These are phyloP conservation scores for Pyrenochaeta sp. DNA, from an alignment of 2,329 filamentous ascomycete genomes.

Conservation along the genomic window DNA sequence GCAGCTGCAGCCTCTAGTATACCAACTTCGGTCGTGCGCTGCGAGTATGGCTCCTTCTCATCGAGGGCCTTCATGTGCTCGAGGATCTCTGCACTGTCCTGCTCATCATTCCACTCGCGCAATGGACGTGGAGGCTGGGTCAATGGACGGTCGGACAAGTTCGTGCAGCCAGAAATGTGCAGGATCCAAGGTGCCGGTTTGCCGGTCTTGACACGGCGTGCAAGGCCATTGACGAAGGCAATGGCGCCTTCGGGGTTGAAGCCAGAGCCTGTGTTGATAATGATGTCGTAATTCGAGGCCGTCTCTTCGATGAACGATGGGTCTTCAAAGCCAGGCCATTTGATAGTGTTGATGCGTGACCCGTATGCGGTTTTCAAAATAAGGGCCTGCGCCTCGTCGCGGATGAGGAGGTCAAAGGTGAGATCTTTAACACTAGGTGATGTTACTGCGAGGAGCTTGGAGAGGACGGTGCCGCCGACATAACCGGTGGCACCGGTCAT, in stretches of 20 bases:
- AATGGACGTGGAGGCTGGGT: slow-evolving; percentile 8
- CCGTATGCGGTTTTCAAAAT: slow-evolving; percentile 16
- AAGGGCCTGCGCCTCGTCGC: slow-evolving; percentile 10
- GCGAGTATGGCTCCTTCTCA: slow-evolving; percentile 12
- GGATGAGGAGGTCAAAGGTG: slow-evolving; percentile 22
- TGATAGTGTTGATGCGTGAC: slow-evolving; percentile 14
- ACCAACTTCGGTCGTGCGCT: slow-evolving; percentile 22
- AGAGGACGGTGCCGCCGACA: slow-evolving; percentile 25
- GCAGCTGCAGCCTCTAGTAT: slow-evolving; percentile 15
- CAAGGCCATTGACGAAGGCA: slow-evolving; percentile 25
- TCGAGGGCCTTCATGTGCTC: slow-evolving; percentile 18
- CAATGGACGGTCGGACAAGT: slow-evolving; percentile 17
- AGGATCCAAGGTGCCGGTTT: slow-evolving; percentile 20
- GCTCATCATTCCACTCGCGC: slow-evolving; percentile 25
- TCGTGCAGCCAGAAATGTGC: slow-evolving; percentile 25
- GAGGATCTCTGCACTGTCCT: slow-evolving; percentile 12
- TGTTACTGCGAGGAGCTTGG: slow-evolving; percentile 12
- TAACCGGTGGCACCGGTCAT: slow-evolving; percentile 25
- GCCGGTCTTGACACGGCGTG: slow-evolving; percentile 13
- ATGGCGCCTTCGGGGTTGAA: slow-evolving; percentile 19
- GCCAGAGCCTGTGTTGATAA: slow-evolving; percentile 24
- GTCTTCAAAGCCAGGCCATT: slow-evolving; percentile 22
- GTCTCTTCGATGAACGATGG: slow-evolving; percentile 13
- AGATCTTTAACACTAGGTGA: slow-evolving; percentile 13
- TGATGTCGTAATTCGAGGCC: slow-evolving; percentile 25